Conservation (phyloP, 305 asterid genomes). For the Solanum hybrid region DNA sequence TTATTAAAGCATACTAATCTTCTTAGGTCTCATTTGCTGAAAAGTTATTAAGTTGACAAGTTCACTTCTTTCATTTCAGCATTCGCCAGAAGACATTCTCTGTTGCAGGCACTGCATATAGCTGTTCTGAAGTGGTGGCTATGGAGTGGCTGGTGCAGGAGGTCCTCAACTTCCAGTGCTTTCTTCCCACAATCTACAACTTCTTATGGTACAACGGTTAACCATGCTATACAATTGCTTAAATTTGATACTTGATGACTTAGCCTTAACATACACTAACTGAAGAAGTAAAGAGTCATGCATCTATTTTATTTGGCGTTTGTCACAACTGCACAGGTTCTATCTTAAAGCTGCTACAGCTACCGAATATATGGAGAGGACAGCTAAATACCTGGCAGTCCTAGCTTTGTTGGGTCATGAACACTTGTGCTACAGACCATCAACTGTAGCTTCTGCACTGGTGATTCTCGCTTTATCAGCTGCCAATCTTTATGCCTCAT, state of each 20-base stretch:
- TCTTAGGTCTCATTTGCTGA: neutral
- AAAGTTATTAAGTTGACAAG: neutral
- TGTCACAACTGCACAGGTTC: conserved; percentile 44
- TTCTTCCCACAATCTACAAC: conserved; percentile 75
- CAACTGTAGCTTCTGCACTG: conserved; percentile 85
- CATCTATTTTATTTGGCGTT: neutral
- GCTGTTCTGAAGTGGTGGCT: conserved; percentile 81
- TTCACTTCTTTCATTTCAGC: conserved; percentile 25
- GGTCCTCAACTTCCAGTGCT: conserved; percentile 78
- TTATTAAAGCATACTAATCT: neutral
- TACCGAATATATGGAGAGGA: conserved; percentile 48
- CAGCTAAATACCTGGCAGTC: conserved; percentile 58
- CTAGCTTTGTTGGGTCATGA: conserved; percentile 75
- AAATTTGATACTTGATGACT: neutral
- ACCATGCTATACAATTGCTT: conserved; percentile 69
- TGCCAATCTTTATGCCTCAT: conserved; percentile 44
- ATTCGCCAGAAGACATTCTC: conserved; percentile 40
- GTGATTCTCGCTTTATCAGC: conserved; percentile 70
- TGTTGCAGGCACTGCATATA: conserved; percentile 47
- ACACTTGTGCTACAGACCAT: conserved; percentile 89
- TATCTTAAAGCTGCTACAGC: conserved; percentile 73
- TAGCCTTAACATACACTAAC: neutral
- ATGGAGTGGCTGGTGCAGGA: conserved; percentile 99
- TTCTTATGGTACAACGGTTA: conserved; percentile 58
- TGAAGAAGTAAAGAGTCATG: neutral